Base-by-base conservation (phyloP, 805 yeast genomes). In the Suhomyces emberorum region DNA sequence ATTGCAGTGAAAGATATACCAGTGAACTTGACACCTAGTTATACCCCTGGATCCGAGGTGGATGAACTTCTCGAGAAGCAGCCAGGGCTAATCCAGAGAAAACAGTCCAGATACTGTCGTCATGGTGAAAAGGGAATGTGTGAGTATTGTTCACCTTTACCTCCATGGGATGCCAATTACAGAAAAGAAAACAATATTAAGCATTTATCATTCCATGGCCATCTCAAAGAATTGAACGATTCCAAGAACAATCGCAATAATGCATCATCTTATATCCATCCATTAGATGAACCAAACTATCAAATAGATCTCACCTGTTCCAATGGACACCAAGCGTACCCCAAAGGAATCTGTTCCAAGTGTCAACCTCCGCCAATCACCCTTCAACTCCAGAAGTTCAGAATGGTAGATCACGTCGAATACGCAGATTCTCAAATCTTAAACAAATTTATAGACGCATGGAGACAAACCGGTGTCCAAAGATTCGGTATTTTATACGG, bases 361-460 rank as follows among this genome's bases (percentile, higher is more conserved):
- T 91, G 98, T 62, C 98, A 91, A 60, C 98, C 98, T 1, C 81
- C 96, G 1, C 93, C 96, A 0, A 87, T 93, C 41, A 89, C 98
- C 0, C 69, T 93, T 43, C 95, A 84, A 59, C 88, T 81, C 59
- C 98, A 93, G 58, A 68, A 72, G 23, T 93, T 86, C 59, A 76
- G 99, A 50, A 87, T 93, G 95, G 96, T 95, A 19, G 99, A 93
- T 58, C 98, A 93, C 63, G 93, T 93, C 20, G 98, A 93, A 57
- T 86, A 89, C 58, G 79, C 87, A 16, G 78, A 77, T 40, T 77
- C 88, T 35, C 68, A 70, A 9, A 73, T 88, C 17, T 76, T 93
- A 36, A 87, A 93, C 58, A 69, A 74, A 24, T 93, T 93, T 59
- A 87, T 93, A 38, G 95, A 93, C 47, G 67, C 84, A 15, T 93